Conservation (phyloP, 176 grass and related monocot genomes). For the Puya raimondii region DNA sequence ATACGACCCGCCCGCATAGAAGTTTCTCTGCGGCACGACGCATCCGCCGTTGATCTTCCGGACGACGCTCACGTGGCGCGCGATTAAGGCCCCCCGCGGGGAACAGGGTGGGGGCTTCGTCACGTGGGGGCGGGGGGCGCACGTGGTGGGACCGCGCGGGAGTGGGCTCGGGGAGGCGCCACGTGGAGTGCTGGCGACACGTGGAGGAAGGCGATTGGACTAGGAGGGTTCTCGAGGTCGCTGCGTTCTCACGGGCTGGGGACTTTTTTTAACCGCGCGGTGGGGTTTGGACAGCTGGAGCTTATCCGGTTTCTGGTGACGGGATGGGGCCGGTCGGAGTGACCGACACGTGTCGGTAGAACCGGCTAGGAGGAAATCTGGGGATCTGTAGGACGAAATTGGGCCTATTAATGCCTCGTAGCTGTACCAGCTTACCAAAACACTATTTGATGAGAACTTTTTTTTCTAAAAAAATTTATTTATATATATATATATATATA, state of each 20-base stretch:
- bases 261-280: not conserved
- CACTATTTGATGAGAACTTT: too few species aligned
- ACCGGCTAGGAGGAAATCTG: not conserved
- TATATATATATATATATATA: too few species aligned
- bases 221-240: too few species aligned
- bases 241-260: too few species aligned
- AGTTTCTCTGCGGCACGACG: too few species aligned
- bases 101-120: too few species aligned
- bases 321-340: not conserved
- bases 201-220: conserved; percentile 8
- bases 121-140: too few species aligned
- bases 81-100: too few species aligned
- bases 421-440: too few species aligned
- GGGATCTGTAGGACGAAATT: not conserved
- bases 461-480: too few species aligned
- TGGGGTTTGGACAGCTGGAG: conserved; percentile 6
- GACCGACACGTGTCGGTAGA: not conserved
- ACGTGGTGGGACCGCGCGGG: not conserved
- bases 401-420: not conserved
- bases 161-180: not conserved
- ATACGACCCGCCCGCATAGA: too few species aligned
- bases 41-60: too few species aligned
- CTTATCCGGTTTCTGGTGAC: conserved; percentile 13
- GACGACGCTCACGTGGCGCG: not conserved
- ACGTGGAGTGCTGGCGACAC: not conserved